Evolutionary conservation across 2,329 filamentous ascomycete genomes (phyloP).

Genomic region (Colletotrichum sidae): DNA sequence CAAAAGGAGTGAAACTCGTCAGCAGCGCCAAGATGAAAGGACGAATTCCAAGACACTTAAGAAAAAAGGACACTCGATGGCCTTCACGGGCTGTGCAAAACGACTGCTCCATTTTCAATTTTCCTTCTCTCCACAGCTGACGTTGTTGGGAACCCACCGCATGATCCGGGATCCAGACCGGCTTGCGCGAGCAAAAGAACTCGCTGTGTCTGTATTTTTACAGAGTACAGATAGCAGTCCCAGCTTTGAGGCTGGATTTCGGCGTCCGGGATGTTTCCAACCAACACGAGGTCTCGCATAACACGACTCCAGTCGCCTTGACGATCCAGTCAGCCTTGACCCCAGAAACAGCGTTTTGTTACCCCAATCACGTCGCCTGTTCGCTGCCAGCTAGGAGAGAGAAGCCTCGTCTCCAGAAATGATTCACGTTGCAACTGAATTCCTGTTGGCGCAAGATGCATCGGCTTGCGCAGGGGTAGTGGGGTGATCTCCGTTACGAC

Average conservation of each 20-base stretch:
- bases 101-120: conserved; percentile 31
- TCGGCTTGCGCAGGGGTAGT: conserved; percentile 8
- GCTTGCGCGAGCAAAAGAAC: neutral
- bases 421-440: neutral
- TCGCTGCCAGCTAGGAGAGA: neutral
- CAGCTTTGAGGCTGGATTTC: too few relatives aligned
- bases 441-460: neutral
- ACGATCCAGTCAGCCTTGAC: too few relatives aligned
- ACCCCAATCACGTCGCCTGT: neutral
- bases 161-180: neutral
- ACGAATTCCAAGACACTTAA: conserved; percentile 8
- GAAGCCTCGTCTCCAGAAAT: neutral
- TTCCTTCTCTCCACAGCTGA: conserved; percentile 36
- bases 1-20: neutral
- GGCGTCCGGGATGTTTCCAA: too few relatives aligned
- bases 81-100: conserved; percentile 26
- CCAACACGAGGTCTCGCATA: too few relatives aligned
- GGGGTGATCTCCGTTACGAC: conserved; percentile 29
- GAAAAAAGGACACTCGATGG: neutral
- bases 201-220: too few relatives aligned
- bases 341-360: neutral
- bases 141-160: conserved; percentile 33
- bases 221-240: too few relatives aligned
- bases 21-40: conserved; percentile 11
- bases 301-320: too few relatives aligned